These are phyloP conservation scores for Raffaelea arxii DNA, from an alignment of 2,329 filamentous ascomycete genomes.

Conservation along the genomic window DNA sequence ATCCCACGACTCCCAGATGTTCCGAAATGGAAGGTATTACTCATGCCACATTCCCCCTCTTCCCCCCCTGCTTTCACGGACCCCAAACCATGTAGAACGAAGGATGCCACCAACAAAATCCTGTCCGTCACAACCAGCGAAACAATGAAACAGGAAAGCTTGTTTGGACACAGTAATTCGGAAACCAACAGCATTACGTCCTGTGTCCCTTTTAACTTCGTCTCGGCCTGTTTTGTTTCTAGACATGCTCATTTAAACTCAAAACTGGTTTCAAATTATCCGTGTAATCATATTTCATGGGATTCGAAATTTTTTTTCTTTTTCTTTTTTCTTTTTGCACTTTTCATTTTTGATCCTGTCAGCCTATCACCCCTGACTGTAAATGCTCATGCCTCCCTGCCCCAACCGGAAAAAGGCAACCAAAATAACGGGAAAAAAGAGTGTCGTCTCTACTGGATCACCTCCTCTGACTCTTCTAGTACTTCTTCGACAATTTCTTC, in stretches of 20 bases:
- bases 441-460: conserved; percentile 28
- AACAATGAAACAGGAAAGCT: not conserved
- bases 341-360: not conserved
- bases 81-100: too few relatives aligned
- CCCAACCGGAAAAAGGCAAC: too few relatives aligned
- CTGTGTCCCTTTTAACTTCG: not conserved
- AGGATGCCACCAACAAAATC: not conserved
- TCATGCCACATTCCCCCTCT: too few relatives aligned
- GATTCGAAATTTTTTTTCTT: not conserved
- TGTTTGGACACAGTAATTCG: too few relatives aligned
- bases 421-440: too few relatives aligned
- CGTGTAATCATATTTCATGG: not conserved
- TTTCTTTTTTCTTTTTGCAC: not conserved
- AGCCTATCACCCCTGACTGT: not conserved
- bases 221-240: not conserved
- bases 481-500: conserved; percentile 86
- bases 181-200: not conserved
- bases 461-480: conserved; percentile 76
- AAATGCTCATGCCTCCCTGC: not conserved
- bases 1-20: too few relatives aligned
- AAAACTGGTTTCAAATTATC: not conserved
- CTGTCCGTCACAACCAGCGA: not conserved
- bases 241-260: not conserved
- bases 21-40: too few relatives aligned
- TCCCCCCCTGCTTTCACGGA: too few relatives aligned